These are phyloP conservation scores for Penicillium thymicola DNA, from an alignment of 2,329 filamentous ascomycete species.

Conservation along the genomic window DNA sequence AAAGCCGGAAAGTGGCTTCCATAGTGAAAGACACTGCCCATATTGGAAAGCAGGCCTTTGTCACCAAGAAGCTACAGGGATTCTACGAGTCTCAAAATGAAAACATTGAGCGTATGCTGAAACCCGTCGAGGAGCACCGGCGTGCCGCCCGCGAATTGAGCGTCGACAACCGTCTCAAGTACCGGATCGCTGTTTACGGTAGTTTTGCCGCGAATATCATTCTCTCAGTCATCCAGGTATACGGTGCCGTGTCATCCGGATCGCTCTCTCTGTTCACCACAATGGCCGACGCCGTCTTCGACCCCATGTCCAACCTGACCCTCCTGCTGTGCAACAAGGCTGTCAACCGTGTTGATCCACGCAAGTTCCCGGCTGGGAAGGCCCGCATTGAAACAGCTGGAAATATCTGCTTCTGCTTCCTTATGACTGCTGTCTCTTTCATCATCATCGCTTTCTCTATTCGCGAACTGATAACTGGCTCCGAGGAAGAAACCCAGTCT, in stretches of 20 bases:
- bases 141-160: slow-evolving; percentile 76
- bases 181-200: slow-evolving; percentile 60
- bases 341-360: slow-evolving; percentile 79
- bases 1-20: slow-evolving; percentile 11
- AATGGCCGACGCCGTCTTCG: slow-evolving; percentile 93
- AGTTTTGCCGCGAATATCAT: slow-evolving; percentile 76
- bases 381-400: slow-evolving; percentile 92
- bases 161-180: slow-evolving; percentile 70
- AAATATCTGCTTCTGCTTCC: slow-evolving; percentile 93
- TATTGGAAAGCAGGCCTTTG: slow-evolving; percentile 43
- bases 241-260: slow-evolving; percentile 78
- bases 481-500: slow-evolving; percentile 51
- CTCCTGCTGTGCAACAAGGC: slow-evolving; percentile 84
- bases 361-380: slow-evolving; percentile 86
- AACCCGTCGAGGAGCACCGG: slow-evolving; percentile 87
- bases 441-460: slow-evolving; percentile 88
- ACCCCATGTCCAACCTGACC: slow-evolving; percentile 83
- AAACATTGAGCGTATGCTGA: slow-evolving; percentile 86
- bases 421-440: slow-evolving; percentile 89
- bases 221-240: slow-evolving; percentile 78
- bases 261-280: slow-evolving; percentile 97
- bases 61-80: slow-evolving; percentile 54
- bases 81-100: slow-evolving; percentile 94
- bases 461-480: slow-evolving; percentile 60
- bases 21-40: slow-evolving; percentile 11